These are phyloP conservation scores for Penicillium sp. DNA, from an alignment of 2,329 filamentous ascomycete genomes.

Conservation along the genomic window DNA sequence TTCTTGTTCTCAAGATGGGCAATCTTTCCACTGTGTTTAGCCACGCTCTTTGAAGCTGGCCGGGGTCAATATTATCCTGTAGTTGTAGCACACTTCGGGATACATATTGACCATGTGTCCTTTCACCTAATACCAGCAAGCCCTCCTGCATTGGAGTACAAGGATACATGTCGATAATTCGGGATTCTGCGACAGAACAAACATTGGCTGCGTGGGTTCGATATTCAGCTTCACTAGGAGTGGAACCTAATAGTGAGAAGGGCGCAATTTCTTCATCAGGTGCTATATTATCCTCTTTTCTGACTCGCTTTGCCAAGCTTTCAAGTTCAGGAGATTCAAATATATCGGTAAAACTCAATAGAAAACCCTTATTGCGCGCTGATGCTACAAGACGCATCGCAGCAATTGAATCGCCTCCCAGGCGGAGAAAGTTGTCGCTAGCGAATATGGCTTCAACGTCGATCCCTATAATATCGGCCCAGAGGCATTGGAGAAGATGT, in stretches of 20 bases:
- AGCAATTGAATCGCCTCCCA: constrained; percentile 23
- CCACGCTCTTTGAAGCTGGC: not conserved
- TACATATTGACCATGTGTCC: constrained; percentile 32
- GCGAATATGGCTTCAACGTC: constrained; percentile 16
- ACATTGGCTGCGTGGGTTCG: constrained; percentile 4
- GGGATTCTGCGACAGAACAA: not conserved
- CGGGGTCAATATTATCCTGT: not conserved
- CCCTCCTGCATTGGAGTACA: constrained; percentile 44
- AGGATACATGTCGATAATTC: constrained; percentile 27
- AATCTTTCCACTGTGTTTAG: not conserved
- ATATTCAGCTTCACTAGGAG: not conserved
- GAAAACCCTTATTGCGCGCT: constrained; percentile 4
- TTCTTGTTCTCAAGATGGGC: constrained; percentile 6
- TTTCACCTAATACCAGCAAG: constrained; percentile 43
- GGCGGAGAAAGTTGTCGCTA: constrained; percentile 26
- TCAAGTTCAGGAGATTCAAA: constrained; percentile 5
- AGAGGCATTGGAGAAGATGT: constrained; percentile 17
- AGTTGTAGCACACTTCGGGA: not conserved
- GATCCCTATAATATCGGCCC: constrained; percentile 20
- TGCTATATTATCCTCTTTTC: not conserved
- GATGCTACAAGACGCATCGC: constrained; percentile 20
- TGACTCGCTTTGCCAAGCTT: not conserved
- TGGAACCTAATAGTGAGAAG: constrained; percentile 1
- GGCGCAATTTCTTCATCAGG: not conserved
- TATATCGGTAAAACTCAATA: constrained; percentile 7